A percentile compares a stretch with the other conserved stretches of the same genome.
These are phyloP conservation scores for Achaetomiella virescens DNA, from an alignment of 495 filamentous ascomycete species.

Conservation along the genomic window DNA sequence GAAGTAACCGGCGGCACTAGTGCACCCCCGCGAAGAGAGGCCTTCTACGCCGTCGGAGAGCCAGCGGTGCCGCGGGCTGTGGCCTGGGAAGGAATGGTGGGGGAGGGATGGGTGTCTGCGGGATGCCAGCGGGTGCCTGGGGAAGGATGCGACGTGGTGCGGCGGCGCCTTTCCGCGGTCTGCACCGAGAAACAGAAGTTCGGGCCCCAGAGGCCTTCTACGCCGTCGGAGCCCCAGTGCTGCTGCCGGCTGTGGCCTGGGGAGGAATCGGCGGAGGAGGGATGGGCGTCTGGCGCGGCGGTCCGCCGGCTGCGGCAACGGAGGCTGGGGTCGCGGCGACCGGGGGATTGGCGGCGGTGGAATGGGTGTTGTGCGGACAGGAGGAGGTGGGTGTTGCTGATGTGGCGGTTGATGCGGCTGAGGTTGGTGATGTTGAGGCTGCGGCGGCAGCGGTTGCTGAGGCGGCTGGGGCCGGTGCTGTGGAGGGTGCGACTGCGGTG, in stretches of 20 bases:
- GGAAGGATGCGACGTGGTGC: no score
- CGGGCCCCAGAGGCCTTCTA: no score
- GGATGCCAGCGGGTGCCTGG: no score
- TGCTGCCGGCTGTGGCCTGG: slow-evolving; percentile 1
- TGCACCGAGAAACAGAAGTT: no score
- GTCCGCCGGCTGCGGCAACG: background rate
- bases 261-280: slow-evolving; percentile 29
- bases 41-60: no score
- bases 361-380: slow-evolving; percentile 23
- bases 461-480: slow-evolving; percentile 1
- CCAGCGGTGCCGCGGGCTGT: background rate
- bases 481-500: slow-evolving; percentile 5
- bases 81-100: slow-evolving; percentile 25
- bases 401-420: background rate
- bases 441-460: background rate
- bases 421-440: background rate
- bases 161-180: no score
- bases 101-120: slow-evolving; percentile 31
- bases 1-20: no score
- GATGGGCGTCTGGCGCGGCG: slow-evolving; percentile 28
- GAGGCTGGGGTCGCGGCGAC: background rate
- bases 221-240: no score
- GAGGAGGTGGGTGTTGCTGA: slow-evolving; percentile 11
- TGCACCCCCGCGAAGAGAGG: no score
- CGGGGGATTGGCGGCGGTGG: slow-evolving; percentile 26